Conservation (phyloP, 495 filamentous ascomycete genomes). For the Penicillium verhagenii region DNA sequence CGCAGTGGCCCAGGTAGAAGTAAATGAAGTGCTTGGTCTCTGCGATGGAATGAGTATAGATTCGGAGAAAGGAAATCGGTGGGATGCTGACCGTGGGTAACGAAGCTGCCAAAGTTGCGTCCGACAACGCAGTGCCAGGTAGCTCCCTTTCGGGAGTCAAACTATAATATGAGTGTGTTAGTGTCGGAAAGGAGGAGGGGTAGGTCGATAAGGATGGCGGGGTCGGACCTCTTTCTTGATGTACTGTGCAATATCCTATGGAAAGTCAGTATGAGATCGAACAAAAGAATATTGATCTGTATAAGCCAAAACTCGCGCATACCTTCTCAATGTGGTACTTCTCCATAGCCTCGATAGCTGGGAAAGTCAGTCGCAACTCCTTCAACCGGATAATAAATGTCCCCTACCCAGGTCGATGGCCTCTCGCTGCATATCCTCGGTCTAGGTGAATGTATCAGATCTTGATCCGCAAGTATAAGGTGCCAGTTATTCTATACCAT, state of each 20-base stretch:
- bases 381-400: background rate
- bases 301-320: no score
- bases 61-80: background rate
- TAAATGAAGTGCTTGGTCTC: conserved; percentile 99
- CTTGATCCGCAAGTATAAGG: background rate
- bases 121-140: conserved; percentile 99
- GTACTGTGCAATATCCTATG: conserved; percentile 89
- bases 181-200: conserved; percentile 13
- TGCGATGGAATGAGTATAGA: conserved; percentile 35
- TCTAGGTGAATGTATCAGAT: conserved; percentile 51
- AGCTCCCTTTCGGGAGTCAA: conserved; percentile 85
- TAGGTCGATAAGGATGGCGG: conserved; percentile 20
- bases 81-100: conserved; percentile 81
- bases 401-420: conserved; percentile 87
- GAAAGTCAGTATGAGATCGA: conserved; percentile 17
- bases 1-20: conserved; percentile 98
- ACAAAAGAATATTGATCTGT: no score
- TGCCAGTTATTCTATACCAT: conserved; percentile 64
- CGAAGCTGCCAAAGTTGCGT: conserved; percentile 97
- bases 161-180: conserved; percentile 55
- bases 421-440: conserved; percentile 94
- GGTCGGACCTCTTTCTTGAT: conserved; percentile 87
- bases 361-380: conserved; percentile 19
- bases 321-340: conserved; percentile 95
- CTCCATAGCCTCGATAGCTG: conserved; percentile 90